phyloP scores from a whole-genome alignment of 257 asterid genomes.

The Solanum virginianum region DNA sequence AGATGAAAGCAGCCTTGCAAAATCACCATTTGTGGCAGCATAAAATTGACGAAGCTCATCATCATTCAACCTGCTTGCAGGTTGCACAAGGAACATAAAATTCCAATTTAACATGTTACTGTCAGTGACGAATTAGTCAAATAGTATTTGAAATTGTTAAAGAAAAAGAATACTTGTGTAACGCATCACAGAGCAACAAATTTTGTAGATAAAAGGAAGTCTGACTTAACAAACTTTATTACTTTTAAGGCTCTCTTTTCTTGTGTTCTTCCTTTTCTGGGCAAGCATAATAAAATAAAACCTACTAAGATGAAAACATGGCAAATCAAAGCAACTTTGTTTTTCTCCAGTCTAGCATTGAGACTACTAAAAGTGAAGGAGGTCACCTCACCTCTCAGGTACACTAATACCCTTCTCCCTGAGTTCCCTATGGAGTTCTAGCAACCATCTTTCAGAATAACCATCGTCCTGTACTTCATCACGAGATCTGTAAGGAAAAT shows the following conservation, averaged over 20 bases:
- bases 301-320: neutral
- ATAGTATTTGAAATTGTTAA: neutral
- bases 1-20: constrained; percentile 19
- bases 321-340: neutral
- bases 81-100: neutral
- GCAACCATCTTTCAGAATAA: constrained; percentile 20
- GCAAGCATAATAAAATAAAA: neutral
- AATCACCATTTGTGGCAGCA: constrained; percentile 26
- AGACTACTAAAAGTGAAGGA: neutral
- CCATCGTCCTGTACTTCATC: constrained; percentile 1
- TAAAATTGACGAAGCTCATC: constrained; percentile 25
- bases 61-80: constrained; percentile 19
- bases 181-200: neutral
- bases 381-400: constrained; percentile 23
- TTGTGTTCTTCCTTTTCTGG: neutral
- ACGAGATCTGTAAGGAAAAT: constrained; percentile 1
- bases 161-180: neutral
- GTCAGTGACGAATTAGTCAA: neutral
- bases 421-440: constrained; percentile 20
- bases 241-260: neutral
- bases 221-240: neutral
- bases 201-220: neutral
- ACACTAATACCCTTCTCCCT: constrained; percentile 16
- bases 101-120: neutral
- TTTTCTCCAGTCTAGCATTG: neutral